phyloP scores from a whole-genome alignment of 129 eudicot genomes.

The Oenanthe sinensis region DNA sequence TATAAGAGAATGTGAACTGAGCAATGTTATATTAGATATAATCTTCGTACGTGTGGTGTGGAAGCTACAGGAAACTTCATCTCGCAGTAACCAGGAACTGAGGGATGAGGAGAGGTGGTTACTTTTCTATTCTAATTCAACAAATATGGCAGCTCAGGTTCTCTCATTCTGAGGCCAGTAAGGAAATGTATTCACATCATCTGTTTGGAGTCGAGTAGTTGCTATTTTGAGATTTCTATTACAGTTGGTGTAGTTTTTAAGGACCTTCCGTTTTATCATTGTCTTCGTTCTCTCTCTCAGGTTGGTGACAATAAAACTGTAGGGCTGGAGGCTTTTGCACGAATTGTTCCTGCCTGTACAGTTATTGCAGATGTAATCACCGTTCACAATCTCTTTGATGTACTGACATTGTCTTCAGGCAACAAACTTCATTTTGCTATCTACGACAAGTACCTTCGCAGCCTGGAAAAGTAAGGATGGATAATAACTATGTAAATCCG shows the following conservation, averaged over 20 bases:
- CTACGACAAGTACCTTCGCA: slow-evolving; percentile 52
- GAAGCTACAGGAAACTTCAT: slow-evolving; percentile 25
- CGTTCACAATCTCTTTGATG: slow-evolving; percentile 58
- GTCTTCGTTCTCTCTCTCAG: slow-evolving; percentile 18
- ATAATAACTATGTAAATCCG: background rate
- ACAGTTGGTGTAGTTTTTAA: background rate
- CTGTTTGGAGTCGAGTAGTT: background rate
- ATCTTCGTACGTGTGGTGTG: background rate
- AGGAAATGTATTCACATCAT: background rate
- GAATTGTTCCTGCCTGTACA: slow-evolving; percentile 61
- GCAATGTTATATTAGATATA: slow-evolving; percentile 1
- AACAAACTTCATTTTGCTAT: slow-evolving; percentile 51
- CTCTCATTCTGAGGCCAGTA: background rate
- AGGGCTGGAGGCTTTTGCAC: slow-evolving; percentile 55
- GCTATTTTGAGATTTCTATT: background rate
- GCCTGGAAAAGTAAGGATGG: slow-evolving; percentile 46
- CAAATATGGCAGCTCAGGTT: slow-evolving; percentile 59
- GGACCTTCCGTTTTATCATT: slow-evolving; percentile 6
- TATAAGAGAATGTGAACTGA: background rate
- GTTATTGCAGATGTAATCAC: slow-evolving; percentile 48
- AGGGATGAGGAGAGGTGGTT: slow-evolving; percentile 59
- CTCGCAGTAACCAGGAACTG: slow-evolving; percentile 20
- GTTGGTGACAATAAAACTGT: slow-evolving; percentile 58
- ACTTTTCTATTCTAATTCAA: slow-evolving; percentile 42
- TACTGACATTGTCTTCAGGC: slow-evolving; percentile 41